Evolutionary conservation across 129 eudicot genomes (phyloP).

Genomic region (Helichrysum umbraculigerum): DNA sequence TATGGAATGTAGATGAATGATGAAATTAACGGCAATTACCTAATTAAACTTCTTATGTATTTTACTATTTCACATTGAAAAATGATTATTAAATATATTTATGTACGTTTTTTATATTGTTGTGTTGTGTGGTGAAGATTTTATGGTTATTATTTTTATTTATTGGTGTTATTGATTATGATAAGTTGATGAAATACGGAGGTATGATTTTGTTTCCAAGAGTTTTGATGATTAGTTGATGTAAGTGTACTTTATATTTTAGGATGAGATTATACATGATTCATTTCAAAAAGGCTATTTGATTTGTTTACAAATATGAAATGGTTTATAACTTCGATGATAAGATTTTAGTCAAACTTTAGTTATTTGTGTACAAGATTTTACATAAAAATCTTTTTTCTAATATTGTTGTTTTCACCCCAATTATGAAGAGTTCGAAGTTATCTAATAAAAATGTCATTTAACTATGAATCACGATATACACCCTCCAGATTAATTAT

Average conservation of each 20-base stretch:
- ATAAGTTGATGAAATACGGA: background rate
- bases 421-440: background rate
- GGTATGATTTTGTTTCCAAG: no score
- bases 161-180: background rate
- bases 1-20: slow-evolving; percentile 17
- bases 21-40: slow-evolving; percentile 38
- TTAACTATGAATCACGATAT: no score
- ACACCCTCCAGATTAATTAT: no score
- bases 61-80: no score
- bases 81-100: no score
- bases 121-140: background rate
- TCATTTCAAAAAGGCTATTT: background rate
- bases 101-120: no score
- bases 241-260: no score
- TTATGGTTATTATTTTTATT: background rate
- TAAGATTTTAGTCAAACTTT: background rate
- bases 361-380: background rate
- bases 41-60: slow-evolving; percentile 9
- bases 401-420: no score
- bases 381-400: background rate
- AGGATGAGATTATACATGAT: background rate
- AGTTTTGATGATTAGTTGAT: no score
- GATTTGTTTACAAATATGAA: background rate
- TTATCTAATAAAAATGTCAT: no score
- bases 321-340: background rate